Conservation (phyloP, 345 rosid species). For the Citrus cavaleriei region DNA sequence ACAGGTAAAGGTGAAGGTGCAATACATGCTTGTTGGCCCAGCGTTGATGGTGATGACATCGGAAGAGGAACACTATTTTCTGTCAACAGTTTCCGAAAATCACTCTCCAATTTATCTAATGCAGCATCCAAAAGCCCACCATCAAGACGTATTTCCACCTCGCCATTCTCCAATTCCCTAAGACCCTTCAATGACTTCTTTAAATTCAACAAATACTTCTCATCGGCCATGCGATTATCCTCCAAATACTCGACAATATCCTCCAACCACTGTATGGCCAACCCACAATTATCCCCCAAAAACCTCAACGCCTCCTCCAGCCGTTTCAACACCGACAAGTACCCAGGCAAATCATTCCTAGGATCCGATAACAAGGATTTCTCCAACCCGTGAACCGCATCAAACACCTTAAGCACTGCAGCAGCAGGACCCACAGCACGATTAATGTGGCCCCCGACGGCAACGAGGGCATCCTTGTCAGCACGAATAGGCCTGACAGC, state of each 20-base stretch:
- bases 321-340: constrained; percentile 79
- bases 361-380: constrained; percentile 88
- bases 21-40: constrained; percentile 65
- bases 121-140: constrained; percentile 90
- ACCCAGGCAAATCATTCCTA: constrained; percentile 69
- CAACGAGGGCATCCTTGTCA: constrained; percentile 75
- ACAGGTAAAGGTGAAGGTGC: constrained; percentile 94
- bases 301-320: constrained; percentile 92
- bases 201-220: constrained; percentile 57
- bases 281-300: constrained; percentile 85
- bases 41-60: constrained; percentile 62
- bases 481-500: constrained; percentile 93
- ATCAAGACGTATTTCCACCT: constrained; percentile 45
- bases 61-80: constrained; percentile 91
- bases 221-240: constrained; percentile 81
- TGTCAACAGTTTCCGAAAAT: constrained; percentile 67
- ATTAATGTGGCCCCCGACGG: constrained; percentile 91
- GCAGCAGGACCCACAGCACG: constrained; percentile 99
- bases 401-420: constrained; percentile 96
- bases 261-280: constrained; percentile 98
- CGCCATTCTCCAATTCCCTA: constrained; percentile 50
- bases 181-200: constrained; percentile 66
- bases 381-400: constrained; percentile 95
- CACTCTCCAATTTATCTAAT: constrained; percentile 70
- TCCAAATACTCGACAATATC: constrained; percentile 95